phyloP scores from a whole-genome alignment of 148 eudicot species.

The Pouteria glomerata region DNA sequence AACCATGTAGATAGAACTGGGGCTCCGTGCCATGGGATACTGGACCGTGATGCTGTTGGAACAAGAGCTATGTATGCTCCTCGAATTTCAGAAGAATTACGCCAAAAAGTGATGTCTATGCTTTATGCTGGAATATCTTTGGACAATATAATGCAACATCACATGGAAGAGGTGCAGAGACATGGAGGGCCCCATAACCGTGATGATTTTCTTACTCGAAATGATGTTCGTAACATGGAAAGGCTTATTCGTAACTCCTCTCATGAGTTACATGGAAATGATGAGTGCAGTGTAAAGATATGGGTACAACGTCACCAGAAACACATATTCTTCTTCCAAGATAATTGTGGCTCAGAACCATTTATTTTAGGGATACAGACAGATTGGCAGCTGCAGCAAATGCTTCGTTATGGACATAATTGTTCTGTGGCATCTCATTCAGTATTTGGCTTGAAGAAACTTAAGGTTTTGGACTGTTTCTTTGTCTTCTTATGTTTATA shows the following conservation, averaged over 20 bases:
- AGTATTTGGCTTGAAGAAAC: slow-evolving; percentile 17
- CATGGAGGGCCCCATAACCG: slow-evolving; percentile 28
- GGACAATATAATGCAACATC: slow-evolving; percentile 27
- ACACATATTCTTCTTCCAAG: slow-evolving; percentile 24
- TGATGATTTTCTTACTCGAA: slow-evolving; percentile 25
- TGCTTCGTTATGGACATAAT: slow-evolving; percentile 26
- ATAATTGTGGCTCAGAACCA: slow-evolving; percentile 19
- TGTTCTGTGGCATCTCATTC: slow-evolving; percentile 23
- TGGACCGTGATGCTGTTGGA: slow-evolving; percentile 29
- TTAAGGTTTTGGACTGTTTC: slow-evolving; percentile 17
- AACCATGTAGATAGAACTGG: slow-evolving; percentile 28
- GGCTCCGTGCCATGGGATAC: slow-evolving; percentile 28
- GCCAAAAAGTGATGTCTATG: slow-evolving; percentile 32
- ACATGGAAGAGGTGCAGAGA: slow-evolving; percentile 27
- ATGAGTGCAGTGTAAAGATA: slow-evolving; percentile 18
- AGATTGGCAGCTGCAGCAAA: slow-evolving; percentile 38
- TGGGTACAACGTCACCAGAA: slow-evolving; percentile 33
- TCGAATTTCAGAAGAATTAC: slow-evolving; percentile 29
- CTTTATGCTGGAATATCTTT: slow-evolving; percentile 27
- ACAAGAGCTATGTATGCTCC: slow-evolving; percentile 40
- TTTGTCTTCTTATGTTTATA: neutral
- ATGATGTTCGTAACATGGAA: slow-evolving; percentile 31
- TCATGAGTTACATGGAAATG: slow-evolving; percentile 21
- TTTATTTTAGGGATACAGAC: slow-evolving; percentile 30
- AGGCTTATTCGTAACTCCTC: slow-evolving; percentile 23